Evolutionary conservation across 768 basidiomycete genomes (phyloP), one percentile per base, ranked within the genome.

Genomic region (Grammothele lineata): DNA sequence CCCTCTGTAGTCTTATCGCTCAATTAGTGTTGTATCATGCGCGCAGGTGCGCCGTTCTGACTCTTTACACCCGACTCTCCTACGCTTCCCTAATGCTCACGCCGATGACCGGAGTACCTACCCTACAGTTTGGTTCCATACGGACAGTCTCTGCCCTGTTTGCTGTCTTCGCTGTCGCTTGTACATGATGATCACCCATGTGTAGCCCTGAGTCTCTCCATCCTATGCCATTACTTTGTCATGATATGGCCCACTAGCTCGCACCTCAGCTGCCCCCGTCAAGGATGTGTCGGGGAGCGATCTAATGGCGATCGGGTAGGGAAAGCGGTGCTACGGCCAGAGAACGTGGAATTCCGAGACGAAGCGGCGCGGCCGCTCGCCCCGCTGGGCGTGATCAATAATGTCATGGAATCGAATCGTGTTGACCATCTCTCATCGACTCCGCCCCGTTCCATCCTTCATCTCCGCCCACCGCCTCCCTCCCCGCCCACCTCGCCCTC

Each of bases 131-230:
- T 45, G 27, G 6, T 36, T 27, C 26, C 22, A 38, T 14, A 21
- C 51, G 48, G 55, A 57, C 55, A 43, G 49, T 53, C 37, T 25
- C 45, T 48, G 30, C 41, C 46, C 40, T 48, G 37, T 45, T 51
- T 51, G 55, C 51, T 57, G 45, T 57, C 51, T 48, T 53, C 42
- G 55, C 55, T 57, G 50, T 57, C 55, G 51, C 48, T n/a, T 53
- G 51, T 57, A 57, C 36, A 55, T 47, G 44, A 53, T 48, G 51
- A 56, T n/a, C n/a, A n/a, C n/a, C 42, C 55, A 45, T 49, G 41
- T 55, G 51, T 52, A 52, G 51, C 51, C 47, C 38, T 49, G 48
- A 25, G 35, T 53, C 51, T 48, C 51, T 36, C 47, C 18, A 41
- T 43, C 30, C 46, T 18, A 22, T 43, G 15, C 33, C 30, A 24